These are phyloP conservation scores for Nemania diffusa DNA, from an alignment of 2,329 filamentous ascomycete species.

Conservation along the genomic window DNA sequence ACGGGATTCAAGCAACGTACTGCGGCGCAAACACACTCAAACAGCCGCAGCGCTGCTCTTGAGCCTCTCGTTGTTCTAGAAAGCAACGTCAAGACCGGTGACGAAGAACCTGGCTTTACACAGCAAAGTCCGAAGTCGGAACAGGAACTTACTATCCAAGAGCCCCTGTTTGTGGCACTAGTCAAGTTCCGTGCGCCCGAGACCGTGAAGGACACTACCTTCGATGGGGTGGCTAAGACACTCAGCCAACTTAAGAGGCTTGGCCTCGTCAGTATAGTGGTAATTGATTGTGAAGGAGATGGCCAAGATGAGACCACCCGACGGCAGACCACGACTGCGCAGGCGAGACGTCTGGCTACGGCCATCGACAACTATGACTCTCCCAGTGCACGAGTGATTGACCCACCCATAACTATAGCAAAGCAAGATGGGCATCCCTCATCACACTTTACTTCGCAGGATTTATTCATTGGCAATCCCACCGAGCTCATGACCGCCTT, in stretches of 20 bases:
- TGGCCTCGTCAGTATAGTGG: slow-evolving; percentile 82
- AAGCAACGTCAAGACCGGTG: slow-evolving; percentile 12
- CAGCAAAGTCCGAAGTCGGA: slow-evolving; percentile 42
- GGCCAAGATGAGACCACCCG: slow-evolving; percentile 48
- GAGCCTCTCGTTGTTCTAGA: slow-evolving; percentile 18
- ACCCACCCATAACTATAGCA: slow-evolving; percentile 61
- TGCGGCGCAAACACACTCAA: slow-evolving; percentile 41
- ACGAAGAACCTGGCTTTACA: slow-evolving; percentile 11
- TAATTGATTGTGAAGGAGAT: slow-evolving; percentile 74
- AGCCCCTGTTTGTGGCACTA: slow-evolving; percentile 76
- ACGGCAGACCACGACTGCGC: slow-evolving; percentile 63
- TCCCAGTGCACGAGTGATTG: slow-evolving; percentile 74
- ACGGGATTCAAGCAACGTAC: slow-evolving; percentile 48
- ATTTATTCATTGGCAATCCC: slow-evolving; percentile 56
- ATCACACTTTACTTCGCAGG: slow-evolving; percentile 50
- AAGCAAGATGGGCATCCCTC: slow-evolving; percentile 34
- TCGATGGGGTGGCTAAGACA: slow-evolving; percentile 83
- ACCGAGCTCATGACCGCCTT: slow-evolving; percentile 72
- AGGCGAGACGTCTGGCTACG: slow-evolving; percentile 78
- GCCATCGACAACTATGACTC: slow-evolving; percentile 77
- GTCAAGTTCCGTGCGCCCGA: slow-evolving; percentile 85
- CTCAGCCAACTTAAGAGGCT: slow-evolving; percentile 84
- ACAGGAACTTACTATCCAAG: slow-evolving; percentile 57
- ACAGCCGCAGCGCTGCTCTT: slow-evolving; percentile 30
- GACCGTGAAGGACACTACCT: slow-evolving; percentile 71